Base-by-base conservation (phyloP, 129 eudicot genomes). In the Escallonia herrerae region DNA sequence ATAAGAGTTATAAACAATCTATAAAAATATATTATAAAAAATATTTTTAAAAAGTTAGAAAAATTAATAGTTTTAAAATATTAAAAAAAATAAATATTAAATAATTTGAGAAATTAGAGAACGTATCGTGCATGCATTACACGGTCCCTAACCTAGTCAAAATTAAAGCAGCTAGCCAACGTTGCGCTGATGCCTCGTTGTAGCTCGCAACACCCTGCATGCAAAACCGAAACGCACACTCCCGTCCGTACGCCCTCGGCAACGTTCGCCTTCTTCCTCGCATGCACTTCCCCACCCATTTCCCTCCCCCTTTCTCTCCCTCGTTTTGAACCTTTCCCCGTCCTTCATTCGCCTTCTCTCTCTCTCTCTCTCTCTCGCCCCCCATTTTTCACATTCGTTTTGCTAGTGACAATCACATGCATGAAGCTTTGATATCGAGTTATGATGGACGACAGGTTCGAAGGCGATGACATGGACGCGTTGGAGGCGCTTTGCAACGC, bases 401-500 rank as follows among this genome's bases (percentile, higher is more conserved):
- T 43, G 7, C 38, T 45, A 40, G 56, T 40, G 59, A 45, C 48
- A 14, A 62, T 3, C 62, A 11, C 55, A 39, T 3, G 14, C 63
- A 56, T 22, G 15, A 7, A 13, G 39, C 3, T 22, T 68, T 2
- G 5, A n/a, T n/a, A 39, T 55, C 60, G 14, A 8, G 15, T 49
- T 47, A 46, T 50, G 64, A 78, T 72, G 82, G 77, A 74, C 71
- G 79, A 72, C 39, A 41, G 78, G 43, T 45, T 77, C 22, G 90
- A 80, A 58, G 94, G 74, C 33, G 97, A 75, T 45, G 95, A 91
- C 47, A 78, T 72, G 5, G 71, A 81, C 5, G 95, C 86, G 44
- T 67, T 91, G 8, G 84, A 79, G 44, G 83, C 76, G 11, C 62
- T 87, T 43, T 62, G 78, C 59, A 68, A 42, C 70, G 78, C 80